A percentile compares a stretch with the other conserved stretches of the same genome.
These are phyloP conservation scores for Pythium grandisporangium DNA, from an alignment of 352 stramenopile species.

Conservation along the genomic window DNA sequence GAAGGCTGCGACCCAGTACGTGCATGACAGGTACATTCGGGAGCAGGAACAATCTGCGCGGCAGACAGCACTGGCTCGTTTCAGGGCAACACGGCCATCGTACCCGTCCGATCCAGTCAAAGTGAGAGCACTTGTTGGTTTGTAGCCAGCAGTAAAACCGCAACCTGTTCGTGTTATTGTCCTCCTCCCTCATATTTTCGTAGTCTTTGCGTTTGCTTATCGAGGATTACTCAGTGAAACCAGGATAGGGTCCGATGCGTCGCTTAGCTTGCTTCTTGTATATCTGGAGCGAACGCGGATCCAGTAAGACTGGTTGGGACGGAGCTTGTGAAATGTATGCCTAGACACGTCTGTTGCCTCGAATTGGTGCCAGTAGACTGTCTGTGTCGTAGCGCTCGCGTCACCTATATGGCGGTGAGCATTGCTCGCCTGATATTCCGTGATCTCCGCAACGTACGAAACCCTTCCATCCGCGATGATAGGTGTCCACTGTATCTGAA, in stretches of 20 bases:
- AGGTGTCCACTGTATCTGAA: slow-evolving; percentile 24
- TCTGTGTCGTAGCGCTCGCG: neutral
- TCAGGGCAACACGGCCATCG: slow-evolving; percentile 14
- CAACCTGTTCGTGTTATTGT: too few species aligned
- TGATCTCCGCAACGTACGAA: slow-evolving; percentile 22
- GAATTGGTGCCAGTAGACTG: slow-evolving; percentile 12
- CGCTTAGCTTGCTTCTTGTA: slow-evolving; percentile 10
- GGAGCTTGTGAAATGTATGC: slow-evolving; percentile 21
- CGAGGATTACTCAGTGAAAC: too few species aligned
- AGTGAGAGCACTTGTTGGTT: neutral
- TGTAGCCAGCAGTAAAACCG: neutral
- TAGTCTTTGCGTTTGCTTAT: too few species aligned
- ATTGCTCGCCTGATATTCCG: slow-evolving; percentile 2
- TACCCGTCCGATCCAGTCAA: slow-evolving; percentile 12
- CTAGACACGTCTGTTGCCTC: slow-evolving; percentile 10
- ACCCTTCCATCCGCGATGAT: slow-evolving; percentile 12
- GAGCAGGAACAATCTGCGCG: slow-evolving; percentile 22
- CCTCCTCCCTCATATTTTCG: too few species aligned
- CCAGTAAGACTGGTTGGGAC: slow-evolving; percentile 14
- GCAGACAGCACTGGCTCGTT: slow-evolving; percentile 22
- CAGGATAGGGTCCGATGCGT: slow-evolving; percentile 15
- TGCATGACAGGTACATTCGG: slow-evolving; percentile 27
- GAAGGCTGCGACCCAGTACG: slow-evolving; percentile 19
- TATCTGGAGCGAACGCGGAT: slow-evolving; percentile 21
- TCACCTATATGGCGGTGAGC: too few species aligned